These are phyloP conservation scores for Pythium periplocum DNA, from an alignment of 352 stramenopile species.

Conservation along the genomic window DNA sequence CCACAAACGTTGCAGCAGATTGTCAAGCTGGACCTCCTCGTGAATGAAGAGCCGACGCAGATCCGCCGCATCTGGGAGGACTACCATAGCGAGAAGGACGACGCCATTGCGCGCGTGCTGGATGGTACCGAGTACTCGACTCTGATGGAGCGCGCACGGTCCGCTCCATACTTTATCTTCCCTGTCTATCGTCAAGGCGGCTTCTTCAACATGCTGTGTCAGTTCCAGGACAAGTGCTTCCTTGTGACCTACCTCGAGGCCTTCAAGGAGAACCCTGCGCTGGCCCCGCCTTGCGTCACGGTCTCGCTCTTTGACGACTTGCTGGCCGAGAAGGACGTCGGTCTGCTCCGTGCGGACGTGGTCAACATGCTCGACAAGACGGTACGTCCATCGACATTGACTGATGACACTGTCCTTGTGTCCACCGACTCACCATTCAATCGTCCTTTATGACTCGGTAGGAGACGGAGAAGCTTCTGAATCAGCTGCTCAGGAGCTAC, in stretches of 20 bases:
- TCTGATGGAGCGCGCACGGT: constrained; percentile 43
- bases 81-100: constrained; percentile 72
- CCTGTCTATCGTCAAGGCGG: constrained; percentile 80
- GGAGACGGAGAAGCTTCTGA: constrained; percentile 64
- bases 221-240: constrained; percentile 88
- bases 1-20: constrained; percentile 74
- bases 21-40: constrained; percentile 79
- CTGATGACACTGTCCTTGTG: constrained; percentile 3
- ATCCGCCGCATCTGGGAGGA: constrained; percentile 77
- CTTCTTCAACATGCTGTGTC: constrained; percentile 87
- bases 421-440: constrained; percentile 2
- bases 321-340: constrained; percentile 63
- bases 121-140: constrained; percentile 27
- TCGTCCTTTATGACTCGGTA: constrained; percentile 7
- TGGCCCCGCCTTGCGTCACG: constrained; percentile 70
- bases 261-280: constrained; percentile 80
- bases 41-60: constrained; percentile 47
- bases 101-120: constrained; percentile 58
- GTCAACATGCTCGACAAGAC: constrained; percentile 85
- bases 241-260: constrained; percentile 83
- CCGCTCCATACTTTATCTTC: constrained; percentile 74
- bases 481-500: constrained; percentile 65
- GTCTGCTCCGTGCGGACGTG: constrained; percentile 72
- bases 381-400: constrained; percentile 16
- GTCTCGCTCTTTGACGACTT: constrained; percentile 81